Conservation (phyloP, 1,284 basidiomycete genomes). For the Heterobasidion irregulare region DNA sequence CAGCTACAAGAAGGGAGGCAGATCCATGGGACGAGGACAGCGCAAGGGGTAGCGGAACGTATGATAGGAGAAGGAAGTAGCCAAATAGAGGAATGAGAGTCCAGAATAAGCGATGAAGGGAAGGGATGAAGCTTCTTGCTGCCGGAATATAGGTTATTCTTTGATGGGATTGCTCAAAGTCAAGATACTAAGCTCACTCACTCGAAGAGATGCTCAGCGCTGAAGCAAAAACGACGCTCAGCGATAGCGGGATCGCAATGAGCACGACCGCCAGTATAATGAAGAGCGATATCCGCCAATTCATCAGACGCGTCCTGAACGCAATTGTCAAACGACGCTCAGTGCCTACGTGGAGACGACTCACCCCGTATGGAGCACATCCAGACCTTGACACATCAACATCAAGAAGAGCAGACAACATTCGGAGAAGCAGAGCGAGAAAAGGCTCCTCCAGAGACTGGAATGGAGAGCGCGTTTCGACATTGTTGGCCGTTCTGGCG, state of each 20-base stretch:
- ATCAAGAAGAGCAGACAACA: slow-evolving; percentile 58
- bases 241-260: slow-evolving; percentile 49
- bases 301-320: slow-evolving; percentile 47
- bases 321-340: background rate
- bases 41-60: slow-evolving; percentile 54
- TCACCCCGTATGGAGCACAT: slow-evolving; percentile 42
- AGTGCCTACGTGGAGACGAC: slow-evolving; percentile 16
- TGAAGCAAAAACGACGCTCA: slow-evolving; percentile 50
- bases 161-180: background rate
- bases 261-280: slow-evolving; percentile 49
- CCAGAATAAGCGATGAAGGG: slow-evolving; percentile 28
- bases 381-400: slow-evolving; percentile 55
- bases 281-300: slow-evolving; percentile 57
- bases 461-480: slow-evolving; percentile 37
- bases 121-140: slow-evolving; percentile 18
- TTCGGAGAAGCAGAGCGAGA: slow-evolving; percentile 62
- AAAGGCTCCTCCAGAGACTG: slow-evolving; percentile 42
- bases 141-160: background rate
- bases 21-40: slow-evolving; percentile 21
- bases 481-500: slow-evolving; percentile 14
- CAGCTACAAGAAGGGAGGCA: slow-evolving; percentile 30
- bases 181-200: background rate
- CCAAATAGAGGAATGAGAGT: slow-evolving; percentile 42
- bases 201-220: slow-evolving; percentile 8
- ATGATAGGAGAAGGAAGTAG: slow-evolving; percentile 53